Percentiles rank a stretch among this genome's conserved stretches.
These are phyloP conservation scores for Fusarium protoensiforme DNA, from an alignment of 2,329 filamentous ascomycete genomes.

Conservation along the genomic window DNA sequence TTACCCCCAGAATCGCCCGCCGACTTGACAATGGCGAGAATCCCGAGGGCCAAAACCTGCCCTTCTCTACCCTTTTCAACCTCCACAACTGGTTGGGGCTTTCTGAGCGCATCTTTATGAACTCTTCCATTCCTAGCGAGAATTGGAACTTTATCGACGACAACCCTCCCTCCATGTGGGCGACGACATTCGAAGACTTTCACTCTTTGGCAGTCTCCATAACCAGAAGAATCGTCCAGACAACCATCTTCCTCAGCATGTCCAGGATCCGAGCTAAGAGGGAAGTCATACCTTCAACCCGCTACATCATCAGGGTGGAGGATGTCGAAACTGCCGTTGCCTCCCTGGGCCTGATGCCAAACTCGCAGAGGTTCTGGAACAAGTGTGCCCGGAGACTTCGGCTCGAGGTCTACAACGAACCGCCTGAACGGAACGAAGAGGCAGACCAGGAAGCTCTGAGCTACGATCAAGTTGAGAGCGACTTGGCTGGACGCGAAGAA, in stretches of 20 bases:
- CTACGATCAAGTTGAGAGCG: slow-evolving; percentile 32
- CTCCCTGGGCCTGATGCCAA: slow-evolving; percentile 56
- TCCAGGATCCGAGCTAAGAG: slow-evolving; percentile 70
- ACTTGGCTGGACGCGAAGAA: slow-evolving; percentile 18
- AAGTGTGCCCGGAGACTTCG: slow-evolving; percentile 60
- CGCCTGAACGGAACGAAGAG: slow-evolving; percentile 34
- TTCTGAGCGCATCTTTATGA: slow-evolving; percentile 80
- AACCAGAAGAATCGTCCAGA: slow-evolving; percentile 76
- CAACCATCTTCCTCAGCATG: slow-evolving; percentile 75
- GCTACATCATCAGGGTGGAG: slow-evolving; percentile 50
- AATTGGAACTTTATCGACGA: slow-evolving; percentile 75
- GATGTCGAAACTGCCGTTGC: slow-evolving; percentile 63
- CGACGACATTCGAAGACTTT: slow-evolving; percentile 82
- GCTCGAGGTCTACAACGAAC: slow-evolving; percentile 58
- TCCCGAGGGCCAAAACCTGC: slow-evolving; percentile 46
- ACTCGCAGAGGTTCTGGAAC: slow-evolving; percentile 58
- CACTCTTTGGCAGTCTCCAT: slow-evolving; percentile 74
- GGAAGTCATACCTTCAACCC: slow-evolving; percentile 43
- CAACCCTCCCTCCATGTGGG: slow-evolving; percentile 76
- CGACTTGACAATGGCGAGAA: slow-evolving; percentile 41
- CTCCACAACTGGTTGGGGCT: slow-evolving; percentile 71
- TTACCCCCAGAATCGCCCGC: slow-evolving; percentile 58
- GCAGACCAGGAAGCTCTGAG: slow-evolving; percentile 30
- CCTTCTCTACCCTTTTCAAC: slow-evolving; percentile 68
- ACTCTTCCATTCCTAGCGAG: slow-evolving; percentile 66